Evolutionary conservation across 352 stramenopile genomes (phyloP), one percentile per base, ranked within the genome.

Genomic region (Pythium rishiriense): DNA sequence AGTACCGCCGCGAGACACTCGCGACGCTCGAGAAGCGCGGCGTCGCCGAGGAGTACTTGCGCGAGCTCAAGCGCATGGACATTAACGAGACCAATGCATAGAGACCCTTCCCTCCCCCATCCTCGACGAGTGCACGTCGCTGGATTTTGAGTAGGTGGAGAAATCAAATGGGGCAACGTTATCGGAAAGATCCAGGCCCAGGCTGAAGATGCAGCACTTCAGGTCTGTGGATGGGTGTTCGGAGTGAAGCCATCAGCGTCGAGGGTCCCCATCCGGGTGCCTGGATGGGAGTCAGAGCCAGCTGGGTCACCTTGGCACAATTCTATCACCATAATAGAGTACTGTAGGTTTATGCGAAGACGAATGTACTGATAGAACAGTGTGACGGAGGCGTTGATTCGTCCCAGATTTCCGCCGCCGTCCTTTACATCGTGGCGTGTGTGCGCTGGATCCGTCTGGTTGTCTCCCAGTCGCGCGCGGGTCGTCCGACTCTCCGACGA

Each of bases 31-130:
- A 90, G 62, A 88, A 85, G 54, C 71, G 84, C 58, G 81, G 83
- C 28, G 84, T 90, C 9, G 78, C 82, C 3, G 77, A 87, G 24
- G 74, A 85, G 42, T 93, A 93, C 57, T 66, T 91, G 52, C 77
- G 77, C 31, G 79, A 90, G 46, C 76, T 93, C 33, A 74, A 75
- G 41, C 67, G 69, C 57, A 85, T 91, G 79, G 74, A 50, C 11
- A 90, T 87, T 66, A 84, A 85, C 67, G 78, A 85, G 62, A 62
- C 76, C 12, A 90, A 90, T 49, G 76, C 76, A n/a, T 85, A 67
- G 11, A 47, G 19, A 17, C n/a, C 26, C 6, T 47, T 47, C n/a
- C 26, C 11, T 47, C 25, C 21, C 19, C 4, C 41, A 24, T 47
- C 21, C 21, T 46, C 15, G 39, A 24, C 39, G 17, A 22, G 15